Percentiles rank a stretch among this genome's conserved stretches.
phyloP scores from a whole-genome alignment of 257 asterid genomes.

The Gentiana straminea region DNA sequence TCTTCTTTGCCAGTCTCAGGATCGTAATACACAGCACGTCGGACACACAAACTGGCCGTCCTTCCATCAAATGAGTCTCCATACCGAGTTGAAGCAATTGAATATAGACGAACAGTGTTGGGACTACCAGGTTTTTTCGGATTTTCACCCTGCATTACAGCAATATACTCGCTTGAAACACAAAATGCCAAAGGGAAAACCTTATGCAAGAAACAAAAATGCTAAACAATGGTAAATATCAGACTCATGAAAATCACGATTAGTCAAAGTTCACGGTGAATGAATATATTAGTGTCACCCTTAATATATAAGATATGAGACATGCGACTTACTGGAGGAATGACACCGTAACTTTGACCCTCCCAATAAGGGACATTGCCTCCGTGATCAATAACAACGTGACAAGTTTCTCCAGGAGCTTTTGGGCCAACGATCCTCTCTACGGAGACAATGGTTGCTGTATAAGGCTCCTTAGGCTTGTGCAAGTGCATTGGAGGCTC shows the following conservation, averaged over 20 bases:
- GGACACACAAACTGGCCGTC: constrained; percentile 82
- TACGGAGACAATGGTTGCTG: constrained; percentile 71
- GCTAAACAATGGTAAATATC: too few relatives aligned
- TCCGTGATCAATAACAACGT: constrained; percentile 84
- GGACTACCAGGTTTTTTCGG: constrained; percentile 93
- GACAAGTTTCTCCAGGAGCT: constrained; percentile 98
- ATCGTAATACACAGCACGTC: constrained; percentile 87
- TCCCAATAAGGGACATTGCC: constrained; percentile 97
- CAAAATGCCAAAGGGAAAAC: neutral
- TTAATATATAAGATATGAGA: constrained; percentile 4
- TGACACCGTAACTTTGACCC: constrained; percentile 92
- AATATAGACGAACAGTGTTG: constrained; percentile 72
- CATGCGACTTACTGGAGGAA: constrained; percentile 67
- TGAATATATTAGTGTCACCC: neutral
- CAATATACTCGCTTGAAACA: neutral
- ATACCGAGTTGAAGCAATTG: constrained; percentile 90
- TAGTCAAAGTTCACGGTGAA: too few relatives aligned
- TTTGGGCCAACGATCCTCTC: constrained; percentile 85
- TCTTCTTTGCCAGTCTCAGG: constrained; percentile 90
- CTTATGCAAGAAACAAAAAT: too few relatives aligned
- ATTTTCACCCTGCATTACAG: constrained; percentile 64
- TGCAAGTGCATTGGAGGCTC: constrained; percentile 82
- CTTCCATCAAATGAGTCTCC: constrained; percentile 85
- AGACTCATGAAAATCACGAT: too few relatives aligned
- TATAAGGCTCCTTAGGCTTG: constrained; percentile 80